Evolutionary conservation across 106 monocot species (phyloP), one percentile per base, ranked within the genome.

Genomic region (Gastrodia elata): DNA sequence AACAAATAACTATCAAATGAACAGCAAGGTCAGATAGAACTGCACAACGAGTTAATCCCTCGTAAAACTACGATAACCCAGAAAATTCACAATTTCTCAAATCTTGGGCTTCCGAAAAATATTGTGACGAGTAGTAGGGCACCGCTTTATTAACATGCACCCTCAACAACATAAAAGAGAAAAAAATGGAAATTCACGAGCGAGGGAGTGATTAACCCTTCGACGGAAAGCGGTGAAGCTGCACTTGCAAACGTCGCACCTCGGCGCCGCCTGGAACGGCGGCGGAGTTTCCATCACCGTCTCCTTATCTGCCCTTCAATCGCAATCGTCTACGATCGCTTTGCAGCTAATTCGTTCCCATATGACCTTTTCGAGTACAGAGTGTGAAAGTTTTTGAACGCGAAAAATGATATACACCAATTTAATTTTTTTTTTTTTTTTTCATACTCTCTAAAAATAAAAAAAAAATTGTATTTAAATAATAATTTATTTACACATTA

Each of bases 211-310:
- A 8, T 18, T 68, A 32, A 59, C 90, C 75, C 87, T 79, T 38
- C 90, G 84, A 70, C 87, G 68, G 73, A 90, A 90, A 61, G 90
- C 74, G 71, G 68, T 80, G 82, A 90, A 90, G 84, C 77, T 76
- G 61, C 90, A 87, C 57, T 76, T 52, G 90, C 90, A 90, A 33
- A 90, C 84, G 73, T 84, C 82, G 75, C 90, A 90, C 38, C 87
- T 82, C 14, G 87, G n/a, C 3, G 90, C 80, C 77, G 87, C 87
- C 80, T 91, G 90, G 76, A 91, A 91, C 35, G 43, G 56, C 68
- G 90, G 90, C 20, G 87, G 90, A 38, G 48, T 73, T 74, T 78
- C 89, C 77, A 76, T 68, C 34, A 30, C 69, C 70, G 24, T 22
- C 5, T 32, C 69, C 41, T 1, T 24, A 24, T 40, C 39, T 73